Evolutionary conservation across 352 stramenopile species (phyloP).

Genomic region (Peronospora farinosa): DNA sequence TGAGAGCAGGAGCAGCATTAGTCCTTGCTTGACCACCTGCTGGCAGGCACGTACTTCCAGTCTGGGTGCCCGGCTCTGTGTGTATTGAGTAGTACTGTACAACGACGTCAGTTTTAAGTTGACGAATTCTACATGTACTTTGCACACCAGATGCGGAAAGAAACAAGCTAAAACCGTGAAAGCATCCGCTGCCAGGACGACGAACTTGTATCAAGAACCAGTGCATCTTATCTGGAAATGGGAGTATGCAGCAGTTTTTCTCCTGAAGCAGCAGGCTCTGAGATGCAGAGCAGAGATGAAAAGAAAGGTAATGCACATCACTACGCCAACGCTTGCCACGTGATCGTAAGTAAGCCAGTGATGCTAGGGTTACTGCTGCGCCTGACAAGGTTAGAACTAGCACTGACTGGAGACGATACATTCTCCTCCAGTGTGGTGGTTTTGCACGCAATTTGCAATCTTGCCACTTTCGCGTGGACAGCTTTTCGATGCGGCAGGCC

Average conservation of each 20-base stretch:
- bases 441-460: not conserved
- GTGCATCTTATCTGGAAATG: not conserved
- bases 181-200: not conserved
- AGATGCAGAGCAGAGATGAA: constrained; percentile 16
- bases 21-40: constrained; percentile 13
- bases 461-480: constrained; percentile 9
- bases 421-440: no score
- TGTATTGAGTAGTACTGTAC: not conserved
- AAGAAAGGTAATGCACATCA: constrained; percentile 14
- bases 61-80: not conserved
- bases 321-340: constrained; percentile 18
- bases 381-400: not conserved
- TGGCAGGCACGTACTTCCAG: constrained; percentile 23
- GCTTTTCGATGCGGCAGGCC: not conserved
- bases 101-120: not conserved
- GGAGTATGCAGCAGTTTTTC: not conserved
- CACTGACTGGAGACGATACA: not conserved
- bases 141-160: not conserved
- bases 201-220: no score
- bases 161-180: no score
- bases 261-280: not conserved
- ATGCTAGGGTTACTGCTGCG: constrained; percentile 3
- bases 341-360: constrained; percentile 14
- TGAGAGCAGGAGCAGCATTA: constrained; percentile 23
- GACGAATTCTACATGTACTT: no score